phyloP scores from a whole-genome alignment of 2,329 filamentous ascomycete species.

The Plenodomus biglobosus region DNA sequence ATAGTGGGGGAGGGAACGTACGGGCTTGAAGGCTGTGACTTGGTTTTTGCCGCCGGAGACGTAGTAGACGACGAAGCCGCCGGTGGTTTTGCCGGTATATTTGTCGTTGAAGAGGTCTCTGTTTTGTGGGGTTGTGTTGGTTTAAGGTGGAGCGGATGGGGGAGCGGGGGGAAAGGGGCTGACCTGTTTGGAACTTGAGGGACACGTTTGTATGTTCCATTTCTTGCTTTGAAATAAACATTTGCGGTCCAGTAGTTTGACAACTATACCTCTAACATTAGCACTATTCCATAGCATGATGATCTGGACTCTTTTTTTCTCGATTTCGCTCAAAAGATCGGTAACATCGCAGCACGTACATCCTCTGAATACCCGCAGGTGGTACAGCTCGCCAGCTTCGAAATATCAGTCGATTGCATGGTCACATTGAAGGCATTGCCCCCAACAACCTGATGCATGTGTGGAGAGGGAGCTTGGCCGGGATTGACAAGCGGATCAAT shows the following conservation, averaged over 20 bases:
- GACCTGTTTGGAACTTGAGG: constrained; percentile 28
- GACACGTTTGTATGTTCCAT: constrained; percentile 38
- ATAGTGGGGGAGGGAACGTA: background rate
- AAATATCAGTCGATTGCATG: constrained; percentile 25
- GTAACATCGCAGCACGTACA: constrained; percentile 15
- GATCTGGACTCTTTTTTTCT: too few species aligned
- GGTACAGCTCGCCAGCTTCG: constrained; percentile 42
- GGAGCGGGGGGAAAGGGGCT: background rate
- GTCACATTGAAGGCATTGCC: constrained; percentile 52
- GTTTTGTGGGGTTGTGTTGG: constrained; percentile 5
- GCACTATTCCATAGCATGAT: too few species aligned
- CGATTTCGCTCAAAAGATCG: too few species aligned
- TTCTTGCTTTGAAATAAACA: constrained; percentile 38
- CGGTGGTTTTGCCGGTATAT: constrained; percentile 37
- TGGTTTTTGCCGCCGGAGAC: constrained; percentile 46
- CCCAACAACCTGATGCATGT: constrained; percentile 47
- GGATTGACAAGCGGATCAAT: constrained; percentile 43
- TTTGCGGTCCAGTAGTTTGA: constrained; percentile 40
- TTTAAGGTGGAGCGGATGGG: background rate
- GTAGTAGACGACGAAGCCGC: constrained; percentile 53
- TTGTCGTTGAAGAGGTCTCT: constrained; percentile 42
- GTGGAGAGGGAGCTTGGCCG: constrained; percentile 37
- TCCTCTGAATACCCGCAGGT: constrained; percentile 40
- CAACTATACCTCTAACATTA: background rate
- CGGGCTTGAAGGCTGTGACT: constrained; percentile 48